Base-by-base conservation (phyloP, 2,329 filamentous ascomycete genomes). In the Fusarium armeniacum region DNA sequence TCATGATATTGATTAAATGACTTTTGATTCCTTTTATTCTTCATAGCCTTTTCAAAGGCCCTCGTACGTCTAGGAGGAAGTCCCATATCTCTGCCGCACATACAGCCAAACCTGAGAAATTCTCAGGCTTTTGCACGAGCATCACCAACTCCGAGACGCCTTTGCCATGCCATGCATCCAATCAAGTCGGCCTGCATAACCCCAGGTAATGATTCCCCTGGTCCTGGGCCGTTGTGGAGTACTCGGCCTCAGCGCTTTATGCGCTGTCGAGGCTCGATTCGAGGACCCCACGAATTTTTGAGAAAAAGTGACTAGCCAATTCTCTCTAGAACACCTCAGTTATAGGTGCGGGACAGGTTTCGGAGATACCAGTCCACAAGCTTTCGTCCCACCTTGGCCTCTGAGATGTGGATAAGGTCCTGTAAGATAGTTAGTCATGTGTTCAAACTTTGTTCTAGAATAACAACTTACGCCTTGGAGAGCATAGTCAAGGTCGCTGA, bases 281-380 rank as follows among this genome's bases (percentile, higher is more conserved):
- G 46, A 56, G 65, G 57, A 67, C 60, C 64, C 58, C 51, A 43
- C 58, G 56, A 61, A 53, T 66, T 69, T 55, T 26, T 62, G 65
- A 71, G 64, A 73, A 73, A 51, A 68, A 69, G 66, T 60, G 62
- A 72, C 66, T 68, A 73, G 71, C 68, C 68, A 73, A 58, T 63
- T 70, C 71, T 62, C 65, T 67, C 61, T 65, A 38, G 45, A 41
- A 49, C 60, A 72, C 60, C 69, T 71, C 76, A 82, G 77, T 81
- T 97, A 86, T 99, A 99, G 62, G 94, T 97, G 80, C 96, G 91
- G 65, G 94, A 93, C 78, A 99, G 86, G 86, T 99, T 99, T 79
- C 96, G 91, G 79, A 99, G 89, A 82, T 99, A 99, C 96, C 96
- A 99, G 83, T 99, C 96, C 72, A 99, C 95, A 77, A 99, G 86